A percentile compares a stretch with the other conserved stretches of the same genome.
Conservation (phyloP, 2,329 filamentous ascomycete genomes). For the Zasmidium cellare region DNA sequence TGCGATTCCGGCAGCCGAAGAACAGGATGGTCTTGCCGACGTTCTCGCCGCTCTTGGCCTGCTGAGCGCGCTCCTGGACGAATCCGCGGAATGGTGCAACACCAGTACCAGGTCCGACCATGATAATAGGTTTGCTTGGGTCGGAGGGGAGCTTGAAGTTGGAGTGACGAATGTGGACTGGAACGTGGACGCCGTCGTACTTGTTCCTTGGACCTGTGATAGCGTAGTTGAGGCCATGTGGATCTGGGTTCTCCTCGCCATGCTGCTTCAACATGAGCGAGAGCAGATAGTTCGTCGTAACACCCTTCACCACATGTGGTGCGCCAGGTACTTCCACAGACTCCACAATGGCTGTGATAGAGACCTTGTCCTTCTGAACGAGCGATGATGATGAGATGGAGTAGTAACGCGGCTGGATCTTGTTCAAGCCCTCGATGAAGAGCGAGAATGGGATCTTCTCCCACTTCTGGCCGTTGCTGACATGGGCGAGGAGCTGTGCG, state of each 20-base stretch:
- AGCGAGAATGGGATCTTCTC: conserved; percentile 86
- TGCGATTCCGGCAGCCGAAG: conserved; percentile 85
- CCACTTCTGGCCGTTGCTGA: conserved; percentile 76
- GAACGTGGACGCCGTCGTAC: conserved; percentile 92
- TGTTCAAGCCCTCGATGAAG: conserved; percentile 88
- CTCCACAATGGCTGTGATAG: conserved; percentile 93
- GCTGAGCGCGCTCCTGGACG: conserved; percentile 86
- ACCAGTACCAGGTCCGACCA: conserved; percentile 94
- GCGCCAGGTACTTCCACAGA: conserved; percentile 75
- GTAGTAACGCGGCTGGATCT: conserved; percentile 97
- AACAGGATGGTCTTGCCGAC: conserved; percentile 90
- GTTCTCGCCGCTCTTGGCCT: conserved; percentile 74
- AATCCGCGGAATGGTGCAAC: conserved; percentile 96
- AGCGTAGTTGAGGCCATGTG: conserved; percentile 82
- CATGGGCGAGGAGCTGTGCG: conserved; percentile 73
- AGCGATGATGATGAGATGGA: conserved; percentile 97
- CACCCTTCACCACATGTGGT: conserved; percentile 80
- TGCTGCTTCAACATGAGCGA: conserved; percentile 97
- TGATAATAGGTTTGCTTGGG: conserved; percentile 88
- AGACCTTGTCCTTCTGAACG: conserved; percentile 91
- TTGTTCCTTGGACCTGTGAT: conserved; percentile 91
- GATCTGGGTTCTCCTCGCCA: conserved; percentile 76
- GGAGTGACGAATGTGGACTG: conserved; percentile 93
- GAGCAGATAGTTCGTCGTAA: conserved; percentile 94
- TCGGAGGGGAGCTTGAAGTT: conserved; percentile 99